Base-by-base conservation (phyloP, 768 basidiomycete species). In the Termitomyces sp. region DNA sequence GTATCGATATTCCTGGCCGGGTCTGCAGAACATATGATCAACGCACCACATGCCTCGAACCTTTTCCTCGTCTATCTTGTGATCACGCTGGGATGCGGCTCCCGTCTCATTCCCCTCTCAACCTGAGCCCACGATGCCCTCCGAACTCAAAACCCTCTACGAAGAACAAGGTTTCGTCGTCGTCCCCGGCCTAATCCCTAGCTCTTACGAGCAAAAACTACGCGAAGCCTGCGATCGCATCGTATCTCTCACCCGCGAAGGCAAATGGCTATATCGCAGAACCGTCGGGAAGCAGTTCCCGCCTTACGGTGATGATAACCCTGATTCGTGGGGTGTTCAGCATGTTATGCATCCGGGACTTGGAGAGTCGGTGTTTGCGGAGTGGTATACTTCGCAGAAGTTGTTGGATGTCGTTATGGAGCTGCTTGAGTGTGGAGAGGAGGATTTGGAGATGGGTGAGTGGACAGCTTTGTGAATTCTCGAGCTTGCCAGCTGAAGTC, bases 281-380 rank as follows among this genome's bases (percentile, higher is more conserved):
- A 86, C 84, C 0, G 88, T 92, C 18, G 91, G 91, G 1, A 88
- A 86, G 62, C 89, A 91, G 70, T 92, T 92, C 63, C 90, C 91
- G 3, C 91, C 90, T 0, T 92, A 80, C 65, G 85, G 80, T 56
- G 72, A 81, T 36, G 76, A 75, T 16, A 72, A 83, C 55, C 81
- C 84, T 2, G 91, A 92, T 71, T 83, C 87, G 0, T 92, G 91
- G 90, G 91, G 91, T 2, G 84, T 91, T 2, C 91, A 92, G 65
- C 89, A 92, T 63, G 71, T 89, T 49, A 92, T 93, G 91, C 90
- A 92, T 67, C 91, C 90, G 1, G 84, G 80, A 36, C 78, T 92
- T 0, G 76, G 71, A 0, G 86, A 90, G 66, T 76, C 81, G 0
- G 76, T 67, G 5, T 92, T 92, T 60, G 81, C 81, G 33, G 74